phyloP scores from a whole-genome alignment of 106 monocot genomes.

The Vanilla planifolia region DNA sequence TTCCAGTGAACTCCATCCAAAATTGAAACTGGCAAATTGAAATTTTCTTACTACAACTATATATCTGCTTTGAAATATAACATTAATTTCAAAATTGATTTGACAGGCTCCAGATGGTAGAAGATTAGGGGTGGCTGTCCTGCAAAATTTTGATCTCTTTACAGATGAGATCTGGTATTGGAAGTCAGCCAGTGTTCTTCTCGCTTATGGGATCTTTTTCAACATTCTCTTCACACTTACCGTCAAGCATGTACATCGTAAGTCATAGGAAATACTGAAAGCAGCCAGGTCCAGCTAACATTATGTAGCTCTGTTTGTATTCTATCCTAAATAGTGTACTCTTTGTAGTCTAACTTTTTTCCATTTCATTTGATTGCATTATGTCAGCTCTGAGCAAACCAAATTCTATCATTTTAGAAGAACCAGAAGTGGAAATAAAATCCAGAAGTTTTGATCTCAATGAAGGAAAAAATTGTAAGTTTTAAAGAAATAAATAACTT shows the following conservation, averaged over 20 bases:
- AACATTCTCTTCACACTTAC: constrained; percentile 49
- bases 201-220: constrained; percentile 53
- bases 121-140: constrained; percentile 35
- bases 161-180: constrained; percentile 44
- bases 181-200: constrained; percentile 45
- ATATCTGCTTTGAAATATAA: too few species aligned
- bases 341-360: not conserved
- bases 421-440: constrained; percentile 32
- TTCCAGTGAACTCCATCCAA: too few species aligned
- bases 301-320: not conserved
- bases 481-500: not conserved
- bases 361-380: constrained; percentile 1
- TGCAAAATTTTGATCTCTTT: constrained; percentile 22
- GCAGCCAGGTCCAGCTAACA: not conserved
- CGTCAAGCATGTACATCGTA: constrained; percentile 55
- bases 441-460: constrained; percentile 18
- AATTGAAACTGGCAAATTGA: too few species aligned
- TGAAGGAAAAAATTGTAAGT: constrained; percentile 26
- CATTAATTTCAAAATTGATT: too few species aligned
- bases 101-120: constrained; percentile 24
- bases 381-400: constrained; percentile 39
- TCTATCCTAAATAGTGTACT: not conserved
- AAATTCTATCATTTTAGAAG: constrained; percentile 53
- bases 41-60: too few species aligned
- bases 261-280: constrained; percentile 10